Evolutionary conservation across 2,329 filamentous ascomycete genomes (phyloP), one percentile per base, ranked within the genome.

Genomic region (Colletotrichum kahawae): DNA sequence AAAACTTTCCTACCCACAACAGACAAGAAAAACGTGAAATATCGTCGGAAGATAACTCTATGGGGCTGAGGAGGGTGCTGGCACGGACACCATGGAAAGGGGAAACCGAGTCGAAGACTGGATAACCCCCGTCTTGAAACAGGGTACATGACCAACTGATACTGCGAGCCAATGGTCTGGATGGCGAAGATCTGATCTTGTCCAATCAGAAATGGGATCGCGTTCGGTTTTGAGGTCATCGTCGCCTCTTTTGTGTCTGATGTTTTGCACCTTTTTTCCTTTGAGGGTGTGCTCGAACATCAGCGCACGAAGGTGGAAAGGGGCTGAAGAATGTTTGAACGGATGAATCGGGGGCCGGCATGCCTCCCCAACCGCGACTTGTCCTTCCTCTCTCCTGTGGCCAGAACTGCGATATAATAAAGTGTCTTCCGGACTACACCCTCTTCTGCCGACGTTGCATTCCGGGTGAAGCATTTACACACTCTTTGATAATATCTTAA

Each of bases 101-200:
- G 21, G 24, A 65, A 33, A 21, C 57, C 63, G 63, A 68, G 38
- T 64, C 18, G 34, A 51, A 31, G 10, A 64, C 67, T 60, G 43
- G 63, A 33, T 73, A 24, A 67, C 36, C 64, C 64, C 73, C n/a
- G 70, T 75, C 70, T 72, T 73, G 73, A 75, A 75, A 75, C 73
- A 65, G 27, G 63, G 60, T 14, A 68, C 64, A 64, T 65, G 73
- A 65, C 57, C 69, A 65, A 67, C 29, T 68, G 70, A 73, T 73
- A 51, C 70, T 18, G 29, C 21, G 64, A 59, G n/a, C 57, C 56
- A 48, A 16, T 64, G 59, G 38, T 38, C 70, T 59, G 24, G 57
- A 72, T 59, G 57, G 56, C 29, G 21, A 67, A 38, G 57, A 38
- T 68, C 63, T 38, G 72, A 64, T 64, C 48, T 57, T 63, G 31